These are phyloP conservation scores for Gyromitra esculenta DNA, from an alignment of 2,329 filamentous ascomycete genomes.

Conservation along the genomic window DNA sequence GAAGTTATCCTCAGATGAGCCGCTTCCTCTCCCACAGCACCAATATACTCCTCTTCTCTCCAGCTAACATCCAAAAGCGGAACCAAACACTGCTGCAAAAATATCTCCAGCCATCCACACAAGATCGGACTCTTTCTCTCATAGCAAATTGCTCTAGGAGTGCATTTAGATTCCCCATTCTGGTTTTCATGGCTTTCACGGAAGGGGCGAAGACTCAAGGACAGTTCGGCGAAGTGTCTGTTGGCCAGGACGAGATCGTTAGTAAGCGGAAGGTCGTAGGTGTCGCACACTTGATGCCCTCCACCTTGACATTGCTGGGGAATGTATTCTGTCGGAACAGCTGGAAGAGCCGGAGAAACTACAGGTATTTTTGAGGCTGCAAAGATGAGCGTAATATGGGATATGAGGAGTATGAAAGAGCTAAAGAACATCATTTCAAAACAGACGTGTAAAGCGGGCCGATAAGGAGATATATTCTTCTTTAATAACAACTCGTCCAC, in stretches of 20 bases:
- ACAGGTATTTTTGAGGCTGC: not conserved
- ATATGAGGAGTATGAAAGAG: not conserved
- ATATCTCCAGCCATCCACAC: constrained; percentile 5
- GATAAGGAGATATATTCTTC: not conserved
- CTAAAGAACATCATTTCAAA: not conserved
- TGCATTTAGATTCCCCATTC: not conserved
- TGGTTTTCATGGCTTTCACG: not conserved
- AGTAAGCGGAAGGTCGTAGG: not conserved
- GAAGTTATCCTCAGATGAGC: not conserved
- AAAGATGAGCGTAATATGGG: not conserved
- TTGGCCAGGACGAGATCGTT: not conserved
- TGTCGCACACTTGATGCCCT: not conserved
- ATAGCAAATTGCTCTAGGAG: not conserved
- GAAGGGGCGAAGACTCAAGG: not conserved
- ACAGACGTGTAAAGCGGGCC: not conserved
- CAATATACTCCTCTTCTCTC: not conserved
- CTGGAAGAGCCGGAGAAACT: not conserved
- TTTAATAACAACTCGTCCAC: not conserved
- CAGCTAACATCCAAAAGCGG: not conserved
- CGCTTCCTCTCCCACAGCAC: not conserved
- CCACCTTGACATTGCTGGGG: not conserved
- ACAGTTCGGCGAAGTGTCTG: not conserved
- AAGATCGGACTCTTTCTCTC: not conserved
- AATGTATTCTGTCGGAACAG: not conserved
- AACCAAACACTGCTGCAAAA: constrained; percentile 5